These are phyloP conservation scores for Penicillium manginii DNA, from an alignment of 495 filamentous ascomycete species.

Conservation along the genomic window DNA sequence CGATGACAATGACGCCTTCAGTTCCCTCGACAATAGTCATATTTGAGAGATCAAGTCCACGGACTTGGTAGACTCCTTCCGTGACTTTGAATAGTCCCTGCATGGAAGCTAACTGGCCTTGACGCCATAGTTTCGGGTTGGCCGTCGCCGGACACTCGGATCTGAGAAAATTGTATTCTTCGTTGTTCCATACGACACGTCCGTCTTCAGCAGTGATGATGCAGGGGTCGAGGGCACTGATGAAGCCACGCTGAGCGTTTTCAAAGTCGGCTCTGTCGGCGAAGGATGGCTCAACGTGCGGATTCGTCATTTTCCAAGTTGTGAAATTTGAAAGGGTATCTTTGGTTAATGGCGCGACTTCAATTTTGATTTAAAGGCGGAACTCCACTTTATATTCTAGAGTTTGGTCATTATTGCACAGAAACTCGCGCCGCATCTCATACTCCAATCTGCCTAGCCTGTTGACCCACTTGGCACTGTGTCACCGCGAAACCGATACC, in stretches of 20 bases:
- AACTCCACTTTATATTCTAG: neutral
- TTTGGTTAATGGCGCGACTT: neutral
- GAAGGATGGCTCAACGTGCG: slow-evolving; percentile 16
- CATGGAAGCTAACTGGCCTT: slow-evolving; percentile 18
- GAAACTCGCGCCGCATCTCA: neutral
- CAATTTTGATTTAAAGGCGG: neutral
- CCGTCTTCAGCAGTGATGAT: slow-evolving; percentile 16
- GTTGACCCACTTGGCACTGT: neutral
- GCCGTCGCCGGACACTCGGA: slow-evolving; percentile 20
- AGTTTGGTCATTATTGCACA: neutral
- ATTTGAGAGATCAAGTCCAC: slow-evolving; percentile 29
- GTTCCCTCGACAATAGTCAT: slow-evolving; percentile 32
- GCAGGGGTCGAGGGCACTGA: slow-evolving; percentile 17
- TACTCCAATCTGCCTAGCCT: slow-evolving; percentile 11
- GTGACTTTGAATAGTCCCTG: slow-evolving; percentile 30
- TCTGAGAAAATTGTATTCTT: slow-evolving; percentile 23
- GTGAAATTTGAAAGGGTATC: neutral
- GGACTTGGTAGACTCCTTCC: slow-evolving; percentile 29
- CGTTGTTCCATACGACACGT: slow-evolving; percentile 22
- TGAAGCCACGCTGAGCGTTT: slow-evolving; percentile 25
- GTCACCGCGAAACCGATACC: neutral
- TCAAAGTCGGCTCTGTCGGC: slow-evolving; percentile 22
- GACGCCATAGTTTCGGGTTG: slow-evolving; percentile 29
- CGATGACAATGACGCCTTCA: slow-evolving; percentile 29
- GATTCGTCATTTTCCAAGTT: neutral